Evolutionary conservation across 495 filamentous ascomycete species (phyloP).

Genomic region (Xylaria castorea): DNA sequence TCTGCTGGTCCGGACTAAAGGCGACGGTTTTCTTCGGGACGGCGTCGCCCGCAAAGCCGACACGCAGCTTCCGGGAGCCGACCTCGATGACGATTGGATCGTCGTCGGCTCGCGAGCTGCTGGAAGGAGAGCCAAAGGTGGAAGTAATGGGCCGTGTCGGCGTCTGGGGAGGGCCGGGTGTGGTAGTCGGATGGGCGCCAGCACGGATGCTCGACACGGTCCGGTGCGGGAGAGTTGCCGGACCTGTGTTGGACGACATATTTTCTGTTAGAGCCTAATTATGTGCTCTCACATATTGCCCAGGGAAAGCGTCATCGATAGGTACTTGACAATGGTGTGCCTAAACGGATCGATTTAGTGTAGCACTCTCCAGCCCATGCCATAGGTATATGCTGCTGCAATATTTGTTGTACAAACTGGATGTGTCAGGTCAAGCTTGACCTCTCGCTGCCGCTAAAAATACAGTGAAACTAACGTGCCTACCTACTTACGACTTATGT

Average conservation of each 20-base stretch:
- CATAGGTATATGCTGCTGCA: not conserved
- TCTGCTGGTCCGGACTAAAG: constrained; percentile 74
- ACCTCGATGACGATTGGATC: constrained; percentile 84
- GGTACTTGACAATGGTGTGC: not conserved
- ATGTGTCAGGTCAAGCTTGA: not conserved
- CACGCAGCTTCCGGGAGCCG: constrained; percentile 77
- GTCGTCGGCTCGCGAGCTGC: constrained; percentile 77
- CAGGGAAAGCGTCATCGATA: too few relatives aligned
- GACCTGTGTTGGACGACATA: constrained; percentile 41
- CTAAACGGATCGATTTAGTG: not conserved
- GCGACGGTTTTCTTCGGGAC: constrained; percentile 72
- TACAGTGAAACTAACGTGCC: too few relatives aligned
- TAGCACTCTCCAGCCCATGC: constrained; percentile 4
- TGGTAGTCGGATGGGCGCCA: constrained; percentile 38
- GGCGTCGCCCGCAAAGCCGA: constrained; percentile 84
- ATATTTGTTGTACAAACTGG: not conserved
- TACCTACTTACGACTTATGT: too few relatives aligned
- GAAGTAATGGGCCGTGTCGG: constrained; percentile 65
- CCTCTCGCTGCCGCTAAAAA: not conserved
- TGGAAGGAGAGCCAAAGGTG: constrained; percentile 72
- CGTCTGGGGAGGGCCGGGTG: constrained; percentile 57
- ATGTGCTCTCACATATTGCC: constrained; percentile 31
- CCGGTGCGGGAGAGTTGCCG: constrained; percentile 51
- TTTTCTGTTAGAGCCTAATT: constrained; percentile 18
- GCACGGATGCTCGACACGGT: constrained; percentile 59